Evolutionary conservation across 441 rosid genomes (phyloP).

Genomic region (Pelargonium australe): DNA sequence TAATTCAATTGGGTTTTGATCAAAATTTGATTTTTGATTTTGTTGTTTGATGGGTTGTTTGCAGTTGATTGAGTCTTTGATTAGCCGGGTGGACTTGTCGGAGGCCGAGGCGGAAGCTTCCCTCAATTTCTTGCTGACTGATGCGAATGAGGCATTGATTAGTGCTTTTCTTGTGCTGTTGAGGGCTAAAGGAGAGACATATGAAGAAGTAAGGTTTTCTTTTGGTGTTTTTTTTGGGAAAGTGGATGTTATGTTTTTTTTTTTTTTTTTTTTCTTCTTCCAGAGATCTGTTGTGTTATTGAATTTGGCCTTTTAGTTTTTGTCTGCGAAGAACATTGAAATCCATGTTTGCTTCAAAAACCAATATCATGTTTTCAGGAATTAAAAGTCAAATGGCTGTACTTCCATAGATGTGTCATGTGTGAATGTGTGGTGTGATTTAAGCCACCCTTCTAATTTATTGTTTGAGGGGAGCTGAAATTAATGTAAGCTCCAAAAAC

Average conservation of each 20-base stretch:
- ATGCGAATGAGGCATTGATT: slow-evolving; percentile 55
- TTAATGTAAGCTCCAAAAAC: neutral
- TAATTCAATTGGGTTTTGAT: too few species aligned
- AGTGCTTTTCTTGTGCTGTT: slow-evolving; percentile 82
- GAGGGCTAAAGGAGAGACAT: slow-evolving; percentile 94
- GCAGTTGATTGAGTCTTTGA: slow-evolving; percentile 74
- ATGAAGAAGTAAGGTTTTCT: slow-evolving; percentile 53
- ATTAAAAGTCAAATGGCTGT: too few species aligned
- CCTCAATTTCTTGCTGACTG: slow-evolving; percentile 51
- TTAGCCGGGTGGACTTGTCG: slow-evolving; percentile 58
- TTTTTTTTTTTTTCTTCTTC: neutral
- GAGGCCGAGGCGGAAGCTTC: slow-evolving; percentile 73
- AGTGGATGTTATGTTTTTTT: too few species aligned
- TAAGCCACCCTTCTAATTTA: neutral
- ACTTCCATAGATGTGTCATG: neutral
- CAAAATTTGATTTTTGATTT: neutral
- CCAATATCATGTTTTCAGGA: neutral
- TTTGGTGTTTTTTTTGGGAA: neutral
- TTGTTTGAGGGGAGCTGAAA: neutral
- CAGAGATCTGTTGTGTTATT: neutral
- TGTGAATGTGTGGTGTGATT: neutral
- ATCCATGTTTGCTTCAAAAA: neutral
- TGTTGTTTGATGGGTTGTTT: neutral
- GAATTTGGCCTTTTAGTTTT: neutral
- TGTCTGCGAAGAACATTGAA: neutral